Base-by-base conservation (phyloP, 257 asterid species). In the Anisodus acutangulus region DNA sequence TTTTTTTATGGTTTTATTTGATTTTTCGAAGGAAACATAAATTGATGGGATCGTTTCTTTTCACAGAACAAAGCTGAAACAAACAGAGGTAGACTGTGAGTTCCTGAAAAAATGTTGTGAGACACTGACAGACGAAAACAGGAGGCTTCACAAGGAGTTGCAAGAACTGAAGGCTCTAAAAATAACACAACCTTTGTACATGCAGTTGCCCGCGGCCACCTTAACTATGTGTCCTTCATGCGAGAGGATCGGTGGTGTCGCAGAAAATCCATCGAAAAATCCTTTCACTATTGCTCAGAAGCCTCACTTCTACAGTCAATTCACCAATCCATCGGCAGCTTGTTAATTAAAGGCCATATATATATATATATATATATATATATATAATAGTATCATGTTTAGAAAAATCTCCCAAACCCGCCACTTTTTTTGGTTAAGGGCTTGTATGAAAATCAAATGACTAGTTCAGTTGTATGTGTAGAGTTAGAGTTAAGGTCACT, bases 11-110 rank as follows among this genome's bases (percentile, higher is more conserved):
- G 5, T 8, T 55, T 47, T 49, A 31, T 31, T 31, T 31, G 35
- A 31, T 22, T 15, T 31, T 31, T 72, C 4, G 17, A 8, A 47
- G 79, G 58, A 22, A 72, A 74, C 62, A 49, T 22, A 53, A 76
- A 76, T 22, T 51, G 81, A 76, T 51, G 81, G 43, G 3, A 12
- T 22, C 2, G 2, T 43, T 19, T 19, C 2, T 13, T 31, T 17
- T 31, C 35, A 53, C 91, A 95, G 99, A 90, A 94, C 98, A 10
- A 96, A 96, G 94, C 98, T 96, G 78, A 96, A 96, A 91, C 99
- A 96, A 83, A 96, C 99, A 3, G 99, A 96, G 83, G 96, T 93
- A 10, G 99, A 96, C 91, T 96, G 97, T 68, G 99, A 94, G 53
- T 92, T 91, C 90, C 26, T 96, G 90, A 96, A 96, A 89, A 96